A percentile compares a stretch with the other conserved stretches of the same genome.
These are phyloP conservation scores for Macrophomina pseudophaseolina DNA, from an alignment of 2,329 filamentous ascomycete genomes.

Conservation along the genomic window DNA sequence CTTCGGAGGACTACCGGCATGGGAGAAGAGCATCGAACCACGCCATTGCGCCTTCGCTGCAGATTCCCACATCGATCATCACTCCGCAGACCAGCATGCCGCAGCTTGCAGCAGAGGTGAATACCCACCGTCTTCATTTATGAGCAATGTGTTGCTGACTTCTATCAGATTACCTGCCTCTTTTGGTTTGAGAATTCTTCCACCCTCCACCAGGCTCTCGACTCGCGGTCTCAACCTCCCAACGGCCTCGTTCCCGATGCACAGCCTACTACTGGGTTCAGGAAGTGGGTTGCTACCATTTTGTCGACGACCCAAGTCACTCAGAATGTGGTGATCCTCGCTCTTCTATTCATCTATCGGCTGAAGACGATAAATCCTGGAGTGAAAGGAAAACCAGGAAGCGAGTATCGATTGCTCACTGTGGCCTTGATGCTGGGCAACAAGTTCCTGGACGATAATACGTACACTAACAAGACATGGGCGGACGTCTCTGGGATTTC, in stretches of 20 bases:
- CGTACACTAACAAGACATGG: conserved; percentile 99
- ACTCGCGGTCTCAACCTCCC: conserved; percentile 52
- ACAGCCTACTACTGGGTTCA: conserved; percentile 77
- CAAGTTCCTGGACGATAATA: conserved; percentile 98
- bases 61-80: conserved; percentile 42
- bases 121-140: background rate
- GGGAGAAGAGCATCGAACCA: conserved; percentile 24
- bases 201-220: conserved; percentile 77
- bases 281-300: conserved; percentile 92
- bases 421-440: conserved; percentile 98
- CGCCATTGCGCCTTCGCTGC: conserved; percentile 32
- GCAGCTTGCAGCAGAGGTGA: conserved; percentile 47
- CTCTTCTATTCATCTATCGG: conserved; percentile 89
- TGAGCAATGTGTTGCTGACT: background rate
- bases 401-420: conserved; percentile 89
- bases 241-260: conserved; percentile 71
- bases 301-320: conserved; percentile 94
- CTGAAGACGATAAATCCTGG: conserved; percentile 87
- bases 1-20: conserved; percentile 13
- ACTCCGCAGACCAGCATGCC: conserved; percentile 47
- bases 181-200: conserved; percentile 96
- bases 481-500: conserved; percentile 95
- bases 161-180: conserved; percentile 80
- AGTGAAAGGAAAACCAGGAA: conserved; percentile 89
- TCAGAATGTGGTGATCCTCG: conserved; percentile 90